Evolutionary conservation across 768 basidiomycete genomes (phyloP), one percentile per base, ranked within the genome.

Genomic region (Trametes cubensis): DNA sequence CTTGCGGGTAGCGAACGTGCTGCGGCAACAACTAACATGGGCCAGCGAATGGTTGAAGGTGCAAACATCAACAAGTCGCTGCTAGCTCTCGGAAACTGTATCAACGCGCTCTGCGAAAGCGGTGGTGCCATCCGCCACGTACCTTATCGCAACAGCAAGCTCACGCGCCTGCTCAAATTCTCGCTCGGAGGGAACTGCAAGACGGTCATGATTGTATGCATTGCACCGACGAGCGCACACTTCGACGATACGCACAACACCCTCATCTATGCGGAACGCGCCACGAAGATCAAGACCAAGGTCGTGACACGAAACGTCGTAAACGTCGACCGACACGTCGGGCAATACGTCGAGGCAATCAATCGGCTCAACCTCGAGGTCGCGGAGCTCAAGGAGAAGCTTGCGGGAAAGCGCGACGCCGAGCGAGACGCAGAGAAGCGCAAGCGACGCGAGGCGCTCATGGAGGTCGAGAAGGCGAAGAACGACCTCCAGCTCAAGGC

Each of bases 171-270:
- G 47, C 88, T 98, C 71, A 98, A 98, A 75, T 98, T 98, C 79
- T 95, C 96, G 1, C 85, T 98, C 50, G 96, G 96, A 1, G 97
- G 97, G 6, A 98, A 98, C 75, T 99, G 97, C 84, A 94, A 96
- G 77, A 99, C 97, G 1, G 95, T 97, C 71, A 99, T 98, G 97
- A 94, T 98, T 65, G 96, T 98, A 63, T 98, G 97, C 73, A 81
- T 99, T 49, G 95, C 95, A 0, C 97, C 97, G 1, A 94, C 95
- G 5, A 95, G 94, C 40, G 84, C 84, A 40, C 95, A 99, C 76
- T 97, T 98, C 73, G 97, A 98, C 71, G 97, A 99, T 73, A 98
- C 97, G 34, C 94, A 97, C 73, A 99, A 99, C 73, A 98, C 97
- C 2, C 88, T 99, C 50, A 80, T 97, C 63, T 99, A 98, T 74